Conservation (phyloP, 306 rosid species). For the Adenanthera pavonina region DNA sequence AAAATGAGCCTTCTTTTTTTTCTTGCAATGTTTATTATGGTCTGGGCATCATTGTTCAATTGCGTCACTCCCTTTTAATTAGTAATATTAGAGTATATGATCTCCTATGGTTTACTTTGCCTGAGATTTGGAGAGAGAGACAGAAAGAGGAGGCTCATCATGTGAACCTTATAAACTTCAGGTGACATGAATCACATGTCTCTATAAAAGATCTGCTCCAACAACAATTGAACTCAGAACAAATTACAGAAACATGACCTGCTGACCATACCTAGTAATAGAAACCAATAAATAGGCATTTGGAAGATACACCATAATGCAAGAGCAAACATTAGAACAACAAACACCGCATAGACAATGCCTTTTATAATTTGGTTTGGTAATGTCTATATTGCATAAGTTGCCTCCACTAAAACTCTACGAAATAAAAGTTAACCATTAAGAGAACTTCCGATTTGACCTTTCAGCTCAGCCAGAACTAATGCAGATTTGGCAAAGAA, state of each 20-base stretch:
- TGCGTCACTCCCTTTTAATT: too few species aligned
- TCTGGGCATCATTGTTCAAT: too few species aligned
- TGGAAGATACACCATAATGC: background rate
- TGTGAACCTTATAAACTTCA: background rate
- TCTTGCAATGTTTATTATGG: too few species aligned
- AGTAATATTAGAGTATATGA: background rate
- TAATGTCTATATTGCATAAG: background rate
- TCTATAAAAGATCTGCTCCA: background rate
- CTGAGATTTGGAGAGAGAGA: background rate
- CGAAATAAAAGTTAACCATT: background rate
- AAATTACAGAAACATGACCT: background rate
- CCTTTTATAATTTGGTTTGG: background rate
- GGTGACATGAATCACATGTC: background rate
- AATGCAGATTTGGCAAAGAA: background rate
- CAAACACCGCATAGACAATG: background rate
- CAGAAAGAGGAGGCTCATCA: background rate
- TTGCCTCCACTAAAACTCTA: background rate
- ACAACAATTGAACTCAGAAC: background rate
- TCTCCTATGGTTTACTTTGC: background rate
- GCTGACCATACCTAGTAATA: background rate
- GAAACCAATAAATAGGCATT: conserved; percentile 2
- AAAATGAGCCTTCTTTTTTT: too few species aligned
- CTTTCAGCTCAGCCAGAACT: conserved; percentile 1
- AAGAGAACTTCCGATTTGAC: background rate
- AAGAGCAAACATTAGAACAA: background rate